Conservation (phyloP, 164 flowering plant genomes). For the Vitis rotundifolia region DNA sequence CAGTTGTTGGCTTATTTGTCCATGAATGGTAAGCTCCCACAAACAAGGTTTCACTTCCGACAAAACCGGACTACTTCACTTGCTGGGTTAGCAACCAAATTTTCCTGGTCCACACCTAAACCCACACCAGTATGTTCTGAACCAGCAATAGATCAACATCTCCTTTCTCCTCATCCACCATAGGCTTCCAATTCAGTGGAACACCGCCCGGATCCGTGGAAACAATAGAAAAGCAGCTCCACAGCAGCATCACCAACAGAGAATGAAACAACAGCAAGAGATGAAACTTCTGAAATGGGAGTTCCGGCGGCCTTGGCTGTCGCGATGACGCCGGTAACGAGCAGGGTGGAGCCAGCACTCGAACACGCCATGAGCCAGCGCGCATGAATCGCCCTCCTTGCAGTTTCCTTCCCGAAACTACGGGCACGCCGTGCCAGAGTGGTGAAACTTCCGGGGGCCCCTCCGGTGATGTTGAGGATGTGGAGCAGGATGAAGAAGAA, state of each 20-base stretch:
- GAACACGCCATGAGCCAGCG: too few species aligned
- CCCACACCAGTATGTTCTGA: slow-evolving; percentile 30
- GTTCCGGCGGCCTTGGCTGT: too few species aligned
- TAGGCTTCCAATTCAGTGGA: slow-evolving; percentile 84
- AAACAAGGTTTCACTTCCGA: slow-evolving; percentile 69
- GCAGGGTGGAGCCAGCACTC: too few species aligned
- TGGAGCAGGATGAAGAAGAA: slow-evolving; percentile 83
- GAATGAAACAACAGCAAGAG: too few species aligned
- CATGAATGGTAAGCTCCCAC: too few species aligned
- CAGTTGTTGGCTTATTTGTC: too few species aligned
- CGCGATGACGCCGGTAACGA: too few species aligned
- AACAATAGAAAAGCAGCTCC: slow-evolving; percentile 93
- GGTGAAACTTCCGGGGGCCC: slow-evolving; percentile 30
- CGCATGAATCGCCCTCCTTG: too few species aligned
- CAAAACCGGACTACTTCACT: slow-evolving; percentile 59
- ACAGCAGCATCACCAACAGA: slow-evolving; percentile 81
- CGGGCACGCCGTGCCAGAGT: too few species aligned
- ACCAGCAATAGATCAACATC: slow-evolving; percentile 56
- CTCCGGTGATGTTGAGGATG: slow-evolving; percentile 51
- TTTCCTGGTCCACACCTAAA: neutral
- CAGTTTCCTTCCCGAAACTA: too few species aligned
- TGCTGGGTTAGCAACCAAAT: slow-evolving; percentile 25
- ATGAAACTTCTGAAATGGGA: too few species aligned
- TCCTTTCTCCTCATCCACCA: slow-evolving; percentile 77
- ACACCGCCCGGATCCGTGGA: slow-evolving; percentile 92